Percentiles rank a stretch among this genome's conserved stretches.
These are phyloP conservation scores for Davidsoniella australis DNA, from an alignment of 2,329 filamentous ascomycete genomes.

Conservation along the genomic window DNA sequence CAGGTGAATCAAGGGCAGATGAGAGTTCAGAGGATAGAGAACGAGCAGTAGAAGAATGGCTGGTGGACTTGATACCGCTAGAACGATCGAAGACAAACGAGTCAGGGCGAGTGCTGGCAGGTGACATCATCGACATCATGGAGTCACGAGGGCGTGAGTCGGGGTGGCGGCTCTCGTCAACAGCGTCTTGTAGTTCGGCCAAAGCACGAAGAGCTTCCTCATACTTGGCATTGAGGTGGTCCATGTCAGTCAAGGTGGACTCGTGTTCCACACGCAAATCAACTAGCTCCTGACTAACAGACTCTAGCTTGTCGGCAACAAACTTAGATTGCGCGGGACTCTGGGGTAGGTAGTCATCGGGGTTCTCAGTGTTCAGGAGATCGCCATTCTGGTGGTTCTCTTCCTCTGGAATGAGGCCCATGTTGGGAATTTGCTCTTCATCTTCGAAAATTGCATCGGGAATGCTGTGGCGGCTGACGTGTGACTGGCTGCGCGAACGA, in stretches of 20 bases:
- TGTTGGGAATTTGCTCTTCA: conserved; percentile 26
- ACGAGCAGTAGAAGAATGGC: conserved; percentile 57
- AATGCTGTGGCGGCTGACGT: conserved; percentile 28
- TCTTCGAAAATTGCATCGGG: conserved; percentile 39
- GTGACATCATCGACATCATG: conserved; percentile 34
- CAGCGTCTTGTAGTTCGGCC: conserved; percentile 67
- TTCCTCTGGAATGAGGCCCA: conserved; percentile 15
- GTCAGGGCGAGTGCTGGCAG: conserved; percentile 39
- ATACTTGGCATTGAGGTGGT: conserved; percentile 72
- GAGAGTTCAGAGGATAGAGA: conserved; percentile 90
- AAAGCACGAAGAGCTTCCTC: conserved; percentile 71
- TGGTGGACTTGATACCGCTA: conserved; percentile 49
- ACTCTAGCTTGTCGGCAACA: conserved; percentile 83
- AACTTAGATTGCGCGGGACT: conserved; percentile 70
- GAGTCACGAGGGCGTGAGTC: conserved; percentile 35
- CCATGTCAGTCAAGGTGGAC: conserved; percentile 61
- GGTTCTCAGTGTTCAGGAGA: conserved; percentile 8
- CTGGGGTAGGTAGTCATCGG: conserved; percentile 31
- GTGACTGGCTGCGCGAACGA: conserved; percentile 17
- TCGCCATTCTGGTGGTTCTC: conserved; percentile 12
- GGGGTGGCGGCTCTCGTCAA: conserved; percentile 61
- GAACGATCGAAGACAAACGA: conserved; percentile 77
- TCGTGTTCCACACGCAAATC: conserved; percentile 87
- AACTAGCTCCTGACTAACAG: conserved; percentile 77
- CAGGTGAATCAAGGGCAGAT: conserved; percentile 62